Evolutionary conservation across 768 basidiomycete species (phyloP), one percentile per base, ranked within the genome.

Genomic region (Auriculariales sp.): DNA sequence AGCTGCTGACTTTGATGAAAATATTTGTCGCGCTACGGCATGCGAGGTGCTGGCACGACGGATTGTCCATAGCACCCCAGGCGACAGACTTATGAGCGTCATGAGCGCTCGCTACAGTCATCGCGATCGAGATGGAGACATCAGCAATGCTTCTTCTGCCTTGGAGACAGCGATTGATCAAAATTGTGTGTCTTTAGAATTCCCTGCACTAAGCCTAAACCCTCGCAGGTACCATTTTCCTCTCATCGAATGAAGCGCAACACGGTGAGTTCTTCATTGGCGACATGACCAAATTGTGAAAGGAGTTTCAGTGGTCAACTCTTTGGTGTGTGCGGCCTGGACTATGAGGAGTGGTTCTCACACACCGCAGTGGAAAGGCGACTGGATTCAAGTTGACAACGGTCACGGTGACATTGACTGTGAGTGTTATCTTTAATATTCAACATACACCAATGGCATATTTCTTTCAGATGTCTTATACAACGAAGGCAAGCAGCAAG

Each of bases 161-260:
- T 68, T 95, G 35, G 93, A 97, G 62, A 68, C 81, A 62, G 91
- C 93, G n/a, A 87, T 94, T 53, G 93, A 97, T 62, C 77, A 87
- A 49, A 79, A 90, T 57, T 89, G 90, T 52, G 12, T 32, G 47
- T 39, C 46, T n/a, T n/a, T n/a, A n/a, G n/a, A n/a, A n/a, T n/a
- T n/a, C n/a, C n/a, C n/a, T n/a, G n/a, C n/a, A n/a, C 36, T 24
- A 35, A 54, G 12, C 49, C 45, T 48, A 39, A 47, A 15, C 22
- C 24, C 10, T 51, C 15, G 49, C 5, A 47, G 89, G 87, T 55
- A 74, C 78, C 5, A 84, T 87, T 56, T 92, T 92, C 61, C 64
- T 93, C 33, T 89, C 89, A 9, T 92, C 87, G 0, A 78, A 62
- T 45, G 90, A 92, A 66, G 79, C 87, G 12, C 90, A 94, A 61